Percentiles rank a stretch among this genome's conserved stretches.
Conservation (phyloP, 2,329 filamentous ascomycete species). For the Neopestalotiopsis sp. region DNA sequence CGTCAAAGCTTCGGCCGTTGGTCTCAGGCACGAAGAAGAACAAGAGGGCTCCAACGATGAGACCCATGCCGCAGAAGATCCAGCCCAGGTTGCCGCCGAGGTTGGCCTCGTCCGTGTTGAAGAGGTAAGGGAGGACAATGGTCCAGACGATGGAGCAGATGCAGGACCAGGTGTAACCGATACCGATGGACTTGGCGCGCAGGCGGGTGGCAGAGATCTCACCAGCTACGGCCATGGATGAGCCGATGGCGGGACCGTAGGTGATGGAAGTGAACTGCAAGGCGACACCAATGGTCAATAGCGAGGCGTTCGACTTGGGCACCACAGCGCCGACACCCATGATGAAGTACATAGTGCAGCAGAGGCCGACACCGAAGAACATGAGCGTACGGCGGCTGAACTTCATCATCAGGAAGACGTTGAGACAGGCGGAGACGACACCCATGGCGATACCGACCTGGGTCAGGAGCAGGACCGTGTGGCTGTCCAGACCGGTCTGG, state of each 20-base stretch:
- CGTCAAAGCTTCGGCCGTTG: conserved; percentile 44
- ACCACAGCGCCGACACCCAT: conserved; percentile 29
- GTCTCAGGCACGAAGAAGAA: conserved; percentile 47
- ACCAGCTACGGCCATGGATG: conserved; percentile 20
- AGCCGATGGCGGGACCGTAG: conserved; percentile 27
- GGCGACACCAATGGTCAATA: conserved; percentile 26
- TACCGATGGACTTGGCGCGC: conserved; percentile 13
- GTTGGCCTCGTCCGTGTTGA: conserved; percentile 18
- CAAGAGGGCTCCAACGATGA: conserved; percentile 2
- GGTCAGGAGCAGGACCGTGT: conserved; percentile 26
- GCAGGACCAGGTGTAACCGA: conserved; percentile 9
- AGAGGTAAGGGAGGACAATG: conserved; percentile 17
- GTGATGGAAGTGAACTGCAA: conserved; percentile 25
- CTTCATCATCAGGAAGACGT: conserved; percentile 28
- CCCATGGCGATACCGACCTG: conserved; percentile 27
- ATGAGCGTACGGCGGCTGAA: conserved; percentile 28
- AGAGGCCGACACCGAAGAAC: conserved; percentile 25
- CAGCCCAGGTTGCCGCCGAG: conserved; percentile 16
- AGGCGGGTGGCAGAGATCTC: conserved; percentile 16
- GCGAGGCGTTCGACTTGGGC: conserved; percentile 20
- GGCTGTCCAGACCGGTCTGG: conserved; percentile 26
- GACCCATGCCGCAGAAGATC: conserved; percentile 16
- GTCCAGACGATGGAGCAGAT: conserved; percentile 10
- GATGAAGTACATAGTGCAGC: conserved; percentile 24
- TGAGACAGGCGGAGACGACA: conserved; percentile 24